Evolutionary conservation across 1,284 basidiomycete genomes (phyloP), one percentile per base, ranked within the genome.

Genomic region (Butyriboletus appendiculatus): DNA sequence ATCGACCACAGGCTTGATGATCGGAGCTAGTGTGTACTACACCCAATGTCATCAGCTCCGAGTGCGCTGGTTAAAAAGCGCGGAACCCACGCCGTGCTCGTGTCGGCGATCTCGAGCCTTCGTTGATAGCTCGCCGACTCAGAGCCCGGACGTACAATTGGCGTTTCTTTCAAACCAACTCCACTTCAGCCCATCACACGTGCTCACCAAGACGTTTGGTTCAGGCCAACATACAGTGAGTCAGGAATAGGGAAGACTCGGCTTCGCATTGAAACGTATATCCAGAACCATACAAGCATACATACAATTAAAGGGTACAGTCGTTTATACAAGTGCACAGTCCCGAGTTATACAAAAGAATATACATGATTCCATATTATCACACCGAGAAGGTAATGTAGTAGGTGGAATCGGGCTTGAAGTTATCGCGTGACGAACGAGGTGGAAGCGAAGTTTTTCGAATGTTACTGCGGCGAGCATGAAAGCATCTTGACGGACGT

Each of bases 321-420:
- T 14, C 47, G 14, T 66, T 58, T 67, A 63, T 66, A 70, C 66
- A 68, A 52, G 48, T 50, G 53, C 42, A 45, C 20, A 48, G 62
- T 54, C 40, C 55, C 44, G 32, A 43, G 12, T 53, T 69, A 66
- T 66, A 64, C 64, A 66, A 70, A 64, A 66, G 65, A 69, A 70
- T 69, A 57, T 69, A 66, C 65, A 66, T 64, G 55, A 64, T 63
- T 22, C 62, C 62, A 63, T 62, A 66, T 66, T 59, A 67, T 64
- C 55, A 67, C 55, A 66, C 45, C 14, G 39, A 56, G 49, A 56
- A 56, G 44, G 56, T 52, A 66, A 42, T 30, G 53, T 66, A 65
- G 33, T 10, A 39, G 40, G 26, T 43, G 42, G 41, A 45, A 45
- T 50, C 16, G 50, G 37, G 44, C 40, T 56, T 43, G 56, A 57